Base-by-base conservation (phyloP, 306 rosid species). In the Dicorynia guianensis region DNA sequence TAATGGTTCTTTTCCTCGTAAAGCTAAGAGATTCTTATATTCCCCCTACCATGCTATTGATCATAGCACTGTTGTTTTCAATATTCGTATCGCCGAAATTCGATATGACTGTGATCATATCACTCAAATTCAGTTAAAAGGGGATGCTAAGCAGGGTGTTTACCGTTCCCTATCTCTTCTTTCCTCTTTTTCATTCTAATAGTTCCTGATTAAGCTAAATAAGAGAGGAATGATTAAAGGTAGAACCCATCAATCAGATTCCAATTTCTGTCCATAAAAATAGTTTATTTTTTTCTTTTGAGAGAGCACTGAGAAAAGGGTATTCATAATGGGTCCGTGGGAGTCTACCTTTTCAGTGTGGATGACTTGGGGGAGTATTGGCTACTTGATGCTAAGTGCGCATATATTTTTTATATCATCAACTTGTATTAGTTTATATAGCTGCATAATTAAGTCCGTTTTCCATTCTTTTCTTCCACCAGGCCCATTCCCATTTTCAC, bases 41-140 rank as follows among this genome's bases (percentile, higher is more conserved):
- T 84, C 79, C 66, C 50, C 46, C 30, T 40, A 42, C 7, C 39
- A 12, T 74, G 82, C 60, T 67, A 11, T 55, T 81, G 17, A 46
- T 47, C 50, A 39, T 50, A 61, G 69, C 66, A 74, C 65, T 63
- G 75, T 77, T 68, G 72, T 81, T 72, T 84, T 83, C 86, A 78
- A 89, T 79, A 77, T 85, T 83, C 90, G 76, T 62, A 75, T 80
- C 82, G 7, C 60, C 34, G 54, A 83, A 68, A 76, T 80, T 70
- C 74, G 74, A 79, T 76, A 76, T 71, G 72, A 71, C 70, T 43
- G 6, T 11, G 47, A 30, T 54, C 50, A 33, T 68, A 67, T 67
- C 52, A 11, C 55, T 49, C 69, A 68, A 67, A 73, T 82, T 77
- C 72, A 74, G 42, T 59, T 75, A 14, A 46, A 58, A 71, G 65